Base-by-base conservation (phyloP, 1,284 basidiomycete species). In the Rhodofomes roseus region DNA sequence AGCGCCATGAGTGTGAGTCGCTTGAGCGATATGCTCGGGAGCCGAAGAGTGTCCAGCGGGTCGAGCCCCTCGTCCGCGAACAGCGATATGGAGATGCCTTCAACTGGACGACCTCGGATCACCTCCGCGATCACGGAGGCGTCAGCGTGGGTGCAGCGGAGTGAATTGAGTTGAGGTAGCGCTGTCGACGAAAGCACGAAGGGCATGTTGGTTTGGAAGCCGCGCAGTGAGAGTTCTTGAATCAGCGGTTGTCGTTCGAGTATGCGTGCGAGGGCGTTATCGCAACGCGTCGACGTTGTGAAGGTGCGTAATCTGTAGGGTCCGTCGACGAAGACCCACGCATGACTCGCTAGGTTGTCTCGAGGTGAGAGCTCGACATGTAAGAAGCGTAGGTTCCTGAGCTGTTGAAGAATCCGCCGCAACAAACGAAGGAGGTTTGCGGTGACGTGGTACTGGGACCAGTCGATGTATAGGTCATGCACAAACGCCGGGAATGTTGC, bases 1-100 rank as follows among this genome's bases (percentile, higher is more conserved):
- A 87, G 81, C 34, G 80, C 81, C 73, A 87, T 82, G 37, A 86
- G 73, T 23, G 82, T 87, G 40, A 87, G 70, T 62, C 81, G 76
- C 55, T 71, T 73, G 55, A 87, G 68, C 0, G 78, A 72, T 12
- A 62, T 66, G 0, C 77, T 69, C 4, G 79, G 75, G 41, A 74
- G 66, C 7, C 67, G 63, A 11, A 87, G 71, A 1, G 79, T 78
- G 54, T 82, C 76, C 44, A 87, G 74, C 6, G 80, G 71, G 1
- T 64, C 36, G 20, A 64, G 61, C 1, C 67, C 68, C 54, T 75
- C 72, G 2, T 75, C 73, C 0, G 78, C 73, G 63, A 79, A 81
- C 22, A 87, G 71, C 12, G 84, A 82, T 56, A 86, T 74, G 2
- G 83, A 83, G 5, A 81, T 81, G 37, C 73, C 71, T 56, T 79